Conservation (phyloP, 306 rosid genomes). For the Cucumis melo region DNA sequence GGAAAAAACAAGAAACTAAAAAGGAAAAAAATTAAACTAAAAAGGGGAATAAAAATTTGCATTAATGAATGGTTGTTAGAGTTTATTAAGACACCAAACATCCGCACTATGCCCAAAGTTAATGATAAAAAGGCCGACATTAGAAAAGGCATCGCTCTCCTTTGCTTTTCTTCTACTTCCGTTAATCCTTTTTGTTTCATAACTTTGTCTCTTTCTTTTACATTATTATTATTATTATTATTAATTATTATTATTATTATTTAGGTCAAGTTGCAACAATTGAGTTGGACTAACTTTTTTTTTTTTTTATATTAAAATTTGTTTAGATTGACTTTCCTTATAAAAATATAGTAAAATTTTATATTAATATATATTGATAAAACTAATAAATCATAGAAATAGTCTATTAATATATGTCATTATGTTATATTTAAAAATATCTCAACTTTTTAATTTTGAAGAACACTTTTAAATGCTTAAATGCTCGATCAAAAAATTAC, state of each 20-base stretch:
- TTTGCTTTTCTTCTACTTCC: constrained; percentile 77
- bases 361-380: too few species aligned
- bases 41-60: not conserved
- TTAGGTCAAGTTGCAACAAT: not conserved
- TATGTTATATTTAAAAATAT: too few species aligned
- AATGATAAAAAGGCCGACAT: constrained; percentile 3
- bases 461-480: too few species aligned
- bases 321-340: too few species aligned
- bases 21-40: not conserved
- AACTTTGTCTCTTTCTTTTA: not conserved
- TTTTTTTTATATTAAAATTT: too few species aligned
- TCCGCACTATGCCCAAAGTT: not conserved
- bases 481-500: too few species aligned
- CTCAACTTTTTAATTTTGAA: too few species aligned
- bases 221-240: not conserved
- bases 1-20: too few species aligned
- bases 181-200: not conserved
- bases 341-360: too few species aligned
- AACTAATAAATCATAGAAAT: too few species aligned
- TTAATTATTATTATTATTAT: not conserved
- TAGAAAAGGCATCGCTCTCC: not conserved
- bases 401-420: too few species aligned
- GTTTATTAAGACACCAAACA: not conserved
- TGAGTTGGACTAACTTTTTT: too few species aligned
- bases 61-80: not conserved